Conservation (phyloP, 139 green algal genomes). For the Picocystis salinarum region DNA sequence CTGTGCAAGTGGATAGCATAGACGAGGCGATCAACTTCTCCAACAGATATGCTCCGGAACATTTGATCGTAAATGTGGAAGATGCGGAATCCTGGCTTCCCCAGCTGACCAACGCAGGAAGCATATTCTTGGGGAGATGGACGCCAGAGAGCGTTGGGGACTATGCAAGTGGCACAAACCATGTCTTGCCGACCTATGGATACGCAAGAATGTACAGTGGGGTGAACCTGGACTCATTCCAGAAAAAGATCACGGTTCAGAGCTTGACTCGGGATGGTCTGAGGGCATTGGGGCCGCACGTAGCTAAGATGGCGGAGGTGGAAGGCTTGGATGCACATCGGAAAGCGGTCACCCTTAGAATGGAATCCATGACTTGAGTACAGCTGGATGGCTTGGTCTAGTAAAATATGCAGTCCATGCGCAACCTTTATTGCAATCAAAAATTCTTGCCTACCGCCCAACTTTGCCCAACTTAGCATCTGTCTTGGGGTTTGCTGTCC, state of each 20-base stretch:
- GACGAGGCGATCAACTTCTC: slow-evolving; percentile 63
- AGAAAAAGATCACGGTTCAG: slow-evolving; percentile 97
- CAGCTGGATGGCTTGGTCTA: no score
- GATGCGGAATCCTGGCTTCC: slow-evolving; percentile 73
- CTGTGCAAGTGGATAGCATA: slow-evolving; percentile 34
- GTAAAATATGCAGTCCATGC: no score
- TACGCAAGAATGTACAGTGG: slow-evolving; percentile 96
- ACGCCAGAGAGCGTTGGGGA: slow-evolving; percentile 94
- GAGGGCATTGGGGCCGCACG: slow-evolving; percentile 51
- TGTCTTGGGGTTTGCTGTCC: slow-evolving; percentile 38
- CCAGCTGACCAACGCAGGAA: slow-evolving; percentile 70
- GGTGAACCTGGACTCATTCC: slow-evolving; percentile 81
- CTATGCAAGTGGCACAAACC: slow-evolving; percentile 96
- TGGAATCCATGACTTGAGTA: slow-evolving; percentile 21
- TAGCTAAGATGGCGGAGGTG: slow-evolving; percentile 85
- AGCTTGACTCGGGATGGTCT: slow-evolving; percentile 55
- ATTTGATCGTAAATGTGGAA: slow-evolving; percentile 88
- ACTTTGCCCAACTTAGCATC: slow-evolving; percentile 30
- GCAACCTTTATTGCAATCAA: no score
- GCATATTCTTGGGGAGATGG: slow-evolving; percentile 77
- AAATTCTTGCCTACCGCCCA: no score
- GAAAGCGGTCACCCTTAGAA: slow-evolving; percentile 71
- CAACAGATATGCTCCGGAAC: slow-evolving; percentile 91
- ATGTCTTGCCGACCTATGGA: slow-evolving; percentile 92
- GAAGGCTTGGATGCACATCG: slow-evolving; percentile 88